Evolutionary conservation across 108 stramenopile genomes (phyloP), one percentile per base, ranked within the genome.

Genomic region (Fistulifera pelliculosa): DNA sequence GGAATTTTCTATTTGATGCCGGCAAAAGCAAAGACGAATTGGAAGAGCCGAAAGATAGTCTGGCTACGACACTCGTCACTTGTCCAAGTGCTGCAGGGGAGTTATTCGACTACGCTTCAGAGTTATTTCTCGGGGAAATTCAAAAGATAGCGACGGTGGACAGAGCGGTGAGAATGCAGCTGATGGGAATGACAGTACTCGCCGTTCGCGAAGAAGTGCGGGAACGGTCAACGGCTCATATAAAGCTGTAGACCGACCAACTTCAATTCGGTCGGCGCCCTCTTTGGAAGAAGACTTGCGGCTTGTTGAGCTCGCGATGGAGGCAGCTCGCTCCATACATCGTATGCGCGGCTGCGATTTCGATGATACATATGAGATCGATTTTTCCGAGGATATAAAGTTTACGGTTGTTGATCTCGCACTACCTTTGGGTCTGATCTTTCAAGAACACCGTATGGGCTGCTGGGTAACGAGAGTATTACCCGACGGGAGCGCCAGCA

Each of bases 401-500:
- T 75, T 85, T 58, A 52, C 69, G 38, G 82, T 81, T 7, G 71
- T 82, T 16, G 74, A 73, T 14, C 52, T 86, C 13, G 52, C 52
- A 24, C 64, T 90, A 38, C 89, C 89, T 7, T 49, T 90, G 41
- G 89, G 89, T 21, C 49, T 85, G 15, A 47, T 81, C 13, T 81
- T 85, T 61, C 77, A 76, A 64, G 83, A 85, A 44, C 75, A 85
- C 41, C 62, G 59, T 28, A 58, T 71, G 17, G 85, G 89, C 13
- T 83, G 78, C 56, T 86, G 83, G 71, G 79, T 90, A 7, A 76
- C 76, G 4, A 81, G 77, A 65, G 67, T 84, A 15, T 55, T 83
- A 17, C 71, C 81, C 6, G 60, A 58, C 40, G 88, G 88, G 10
- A 84, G 79, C 51, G 81, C 80, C 17, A 52, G 59, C 16, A 26